A percentile compares a stretch with the other conserved stretches of the same genome.
Evolutionary conservation across 768 basidiomycete species (phyloP).

Genomic region (Boletus vermiculosoides): DNA sequence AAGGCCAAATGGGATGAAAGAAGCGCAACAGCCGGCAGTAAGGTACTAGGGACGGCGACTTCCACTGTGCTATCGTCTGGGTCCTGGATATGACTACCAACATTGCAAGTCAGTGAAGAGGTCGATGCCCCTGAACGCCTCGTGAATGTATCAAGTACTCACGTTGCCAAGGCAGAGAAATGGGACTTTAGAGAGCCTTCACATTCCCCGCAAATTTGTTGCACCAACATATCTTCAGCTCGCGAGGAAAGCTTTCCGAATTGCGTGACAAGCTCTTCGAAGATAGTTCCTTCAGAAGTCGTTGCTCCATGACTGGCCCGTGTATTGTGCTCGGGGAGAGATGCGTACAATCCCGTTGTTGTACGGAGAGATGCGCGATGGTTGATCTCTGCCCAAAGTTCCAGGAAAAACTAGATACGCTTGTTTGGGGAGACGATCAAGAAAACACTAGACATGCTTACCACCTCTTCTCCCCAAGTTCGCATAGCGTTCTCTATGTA

Average conservation of each 20-base stretch:
- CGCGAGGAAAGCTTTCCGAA: slow-evolving; percentile 61
- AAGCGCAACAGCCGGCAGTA: slow-evolving; percentile 74
- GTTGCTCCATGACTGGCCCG: slow-evolving; percentile 23
- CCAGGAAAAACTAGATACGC: slow-evolving; percentile 77
- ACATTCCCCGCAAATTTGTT: slow-evolving; percentile 80
- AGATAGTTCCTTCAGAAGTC: slow-evolving; percentile 64
- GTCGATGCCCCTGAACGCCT: neutral
- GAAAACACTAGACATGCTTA: slow-evolving; percentile 38
- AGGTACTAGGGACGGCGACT: slow-evolving; percentile 60
- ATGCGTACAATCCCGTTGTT: slow-evolving; percentile 46
- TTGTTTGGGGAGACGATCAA: neutral
- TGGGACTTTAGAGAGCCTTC: slow-evolving; percentile 73
- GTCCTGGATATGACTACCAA: slow-evolving; percentile 14
- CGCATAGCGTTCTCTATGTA: slow-evolving; percentile 71
- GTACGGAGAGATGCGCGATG: slow-evolving; percentile 55
- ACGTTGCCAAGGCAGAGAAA: slow-evolving; percentile 52
- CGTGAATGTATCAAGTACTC: slow-evolving; percentile 18
- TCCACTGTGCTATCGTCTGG: slow-evolving; percentile 23
- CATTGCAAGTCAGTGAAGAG: slow-evolving; percentile 1
- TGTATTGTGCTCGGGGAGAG: slow-evolving; percentile 46
- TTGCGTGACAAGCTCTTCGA: slow-evolving; percentile 68
- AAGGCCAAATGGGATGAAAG: slow-evolving; percentile 77
- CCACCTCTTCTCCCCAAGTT: slow-evolving; percentile 87
- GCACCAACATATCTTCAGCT: slow-evolving; percentile 87
- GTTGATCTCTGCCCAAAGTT: slow-evolving; percentile 82